Base-by-base conservation (phyloP, 164 flowering plant genomes). In the Nelumbo lutea region DNA sequence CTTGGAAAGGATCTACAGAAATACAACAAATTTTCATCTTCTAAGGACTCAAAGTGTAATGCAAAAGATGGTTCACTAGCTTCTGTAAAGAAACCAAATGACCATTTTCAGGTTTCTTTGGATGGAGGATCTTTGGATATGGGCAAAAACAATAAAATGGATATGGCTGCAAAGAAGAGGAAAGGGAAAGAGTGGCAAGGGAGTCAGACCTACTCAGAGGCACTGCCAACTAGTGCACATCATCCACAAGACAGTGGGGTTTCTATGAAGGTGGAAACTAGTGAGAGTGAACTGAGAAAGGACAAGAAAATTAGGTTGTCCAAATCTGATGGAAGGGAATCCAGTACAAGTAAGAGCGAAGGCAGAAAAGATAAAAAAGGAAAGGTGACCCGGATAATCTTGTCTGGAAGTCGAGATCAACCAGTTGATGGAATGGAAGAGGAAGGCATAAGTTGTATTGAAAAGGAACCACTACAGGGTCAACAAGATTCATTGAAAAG, bases 151-250 rank as follows among this genome's bases (percentile, higher is more conserved):
- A 69, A 79, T 73, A 72, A 40, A 67, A 66, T 42, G 10, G 81
- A 70, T 70, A 62, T 56, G 55, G 45, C 75, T 50, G 41, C 67
- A 47, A 86, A 83, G 81, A 90, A 86, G 81, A 81, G 88, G 73
- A 93, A 88, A 80, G 58, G 79, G 64, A 76, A 76, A 70, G 77
- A 80, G 68, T 67, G 77, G 73, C 77, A 77, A 63, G 89, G 79
- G 48, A 71, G 72, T 74, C 76, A 78, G 62, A 68, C 42, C 70
- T 59, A 66, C 74, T 55, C 52, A 9, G 81, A 70, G 56, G 42
- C 65, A 51, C 39, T 40, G 10, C 55, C 59, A 27, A 70, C 55
- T 65, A 70, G 66, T n/a, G 77, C 67, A 10, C 58, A 60, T 61
- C 61, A 43, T 41, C 50, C 70, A 13, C 65, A 51, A 14, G 75